Evolutionary conservation across 305 asterid genomes (phyloP), one percentile per base, ranked within the genome.

Genomic region (Rubia balearica): DNA sequence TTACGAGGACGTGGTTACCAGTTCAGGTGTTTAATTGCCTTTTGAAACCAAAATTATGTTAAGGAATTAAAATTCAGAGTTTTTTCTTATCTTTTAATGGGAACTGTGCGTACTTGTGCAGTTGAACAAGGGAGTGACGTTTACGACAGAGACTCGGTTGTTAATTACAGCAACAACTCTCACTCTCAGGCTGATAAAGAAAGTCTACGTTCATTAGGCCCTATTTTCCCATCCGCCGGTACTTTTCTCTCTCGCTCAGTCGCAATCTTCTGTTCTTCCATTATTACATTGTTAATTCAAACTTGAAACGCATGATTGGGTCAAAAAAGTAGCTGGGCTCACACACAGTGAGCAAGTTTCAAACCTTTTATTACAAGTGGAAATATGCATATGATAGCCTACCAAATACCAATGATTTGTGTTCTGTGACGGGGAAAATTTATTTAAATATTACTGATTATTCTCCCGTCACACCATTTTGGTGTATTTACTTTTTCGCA

Each of bases 221-320:
- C 87, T 75, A 55, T 72, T 1, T 76, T 74, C 62, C 69, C 86
- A 73, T 69, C 88, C 0, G 90, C 89, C 0, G 90, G 89, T 88
- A 63, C 38, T 24, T 45, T 8, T 67, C 27, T 48, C 19, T 48
- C 12, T 48, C 36, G n/a, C 19, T 36, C 21, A n/a, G 12, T 40
- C 51, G 14, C 38, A 1, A 5, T 65, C 48, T 72, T 43, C 27
- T n/a, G n/a, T 17, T 30, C 48, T 33, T 64, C 13, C 30, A 17
- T 4, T 27, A 22, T 57, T 48, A 17, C 57, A 51, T 51, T 0
- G 49, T 27, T 27, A 16, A 51, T 48, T 38, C 63, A 10, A 65
- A 42, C 22, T 43, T 55, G 55, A 27, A 46, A 36, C 24, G 51
- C 16, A 42, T 17, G 10, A 65, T 16, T 33, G n/a, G 65, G 72